Evolutionary conservation across 129 eudicot species (phyloP).

Genomic region (Centaurea solstitialis): DNA sequence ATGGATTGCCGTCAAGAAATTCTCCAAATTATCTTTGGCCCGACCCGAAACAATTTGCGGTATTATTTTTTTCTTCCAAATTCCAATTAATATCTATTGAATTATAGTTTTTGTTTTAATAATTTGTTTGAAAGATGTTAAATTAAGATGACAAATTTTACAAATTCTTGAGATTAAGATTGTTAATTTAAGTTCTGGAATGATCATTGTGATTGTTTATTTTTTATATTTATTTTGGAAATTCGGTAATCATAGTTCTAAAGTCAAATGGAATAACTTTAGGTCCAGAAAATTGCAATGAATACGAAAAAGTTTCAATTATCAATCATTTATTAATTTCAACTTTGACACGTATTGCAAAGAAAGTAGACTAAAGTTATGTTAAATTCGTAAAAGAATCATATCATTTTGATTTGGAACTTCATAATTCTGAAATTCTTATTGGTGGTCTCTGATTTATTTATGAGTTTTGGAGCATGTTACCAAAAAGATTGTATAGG

Average conservation of each 20-base stretch:
- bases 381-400: neutral
- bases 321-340: neutral
- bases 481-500: too few species aligned
- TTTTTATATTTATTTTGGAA: too few species aligned
- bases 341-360: neutral
- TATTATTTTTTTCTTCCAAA: too few species aligned
- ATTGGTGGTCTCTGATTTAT: neutral
- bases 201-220: too few species aligned
- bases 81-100: neutral
- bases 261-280: constrained; percentile 2
- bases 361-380: neutral
- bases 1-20: constrained; percentile 78
- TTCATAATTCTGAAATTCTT: neutral
- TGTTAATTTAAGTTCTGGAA: neutral
- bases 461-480: neutral
- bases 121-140: too few species aligned
- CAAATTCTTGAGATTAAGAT: neutral
- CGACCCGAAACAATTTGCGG: constrained; percentile 79
- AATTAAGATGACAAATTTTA: too few species aligned
- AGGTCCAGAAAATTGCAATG: constrained; percentile 18
- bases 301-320: neutral
- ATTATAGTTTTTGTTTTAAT: neutral
- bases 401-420: neutral
- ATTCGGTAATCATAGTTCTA: neutral
- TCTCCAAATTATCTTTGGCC: constrained; percentile 67